These are phyloP conservation scores for Malassezia obtusa DNA, from an alignment of 1,284 basidiomycete species.

Conservation along the genomic window DNA sequence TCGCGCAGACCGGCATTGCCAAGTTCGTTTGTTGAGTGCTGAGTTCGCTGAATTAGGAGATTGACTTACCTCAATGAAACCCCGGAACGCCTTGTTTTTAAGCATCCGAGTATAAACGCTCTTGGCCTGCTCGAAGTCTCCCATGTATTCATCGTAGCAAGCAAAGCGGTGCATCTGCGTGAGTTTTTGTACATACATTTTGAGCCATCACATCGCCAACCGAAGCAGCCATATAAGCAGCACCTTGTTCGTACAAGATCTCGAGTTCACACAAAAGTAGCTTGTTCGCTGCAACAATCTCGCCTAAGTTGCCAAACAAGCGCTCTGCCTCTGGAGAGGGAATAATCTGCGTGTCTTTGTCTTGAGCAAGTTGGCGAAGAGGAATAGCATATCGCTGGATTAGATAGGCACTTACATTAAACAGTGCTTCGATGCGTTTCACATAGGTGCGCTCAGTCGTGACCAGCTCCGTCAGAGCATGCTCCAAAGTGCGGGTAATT, in stretches of 20 bases:
- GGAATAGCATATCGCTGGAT: constrained; percentile 66
- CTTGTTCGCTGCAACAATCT: constrained; percentile 73
- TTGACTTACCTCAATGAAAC: constrained; percentile 50
- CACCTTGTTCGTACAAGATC: constrained; percentile 53
- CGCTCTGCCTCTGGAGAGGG: constrained; percentile 81
- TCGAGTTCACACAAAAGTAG: constrained; percentile 77
- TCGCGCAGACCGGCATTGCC: constrained; percentile 71
- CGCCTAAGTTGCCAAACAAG: constrained; percentile 86
- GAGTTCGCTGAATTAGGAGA: constrained; percentile 56
- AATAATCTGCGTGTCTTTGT: constrained; percentile 74
- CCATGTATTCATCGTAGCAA: constrained; percentile 79
- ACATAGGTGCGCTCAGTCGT: constrained; percentile 46
- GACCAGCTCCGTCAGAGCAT: constrained; percentile 31
- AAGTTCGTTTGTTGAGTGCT: constrained; percentile 71
- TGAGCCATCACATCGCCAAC: constrained; percentile 75
- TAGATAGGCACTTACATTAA: constrained; percentile 3
- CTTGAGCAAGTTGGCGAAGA: constrained; percentile 69
- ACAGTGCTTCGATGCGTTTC: constrained; percentile 34
- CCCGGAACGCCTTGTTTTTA: constrained; percentile 66
- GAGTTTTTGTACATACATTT: constrained; percentile 52
- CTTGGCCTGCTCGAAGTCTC: constrained; percentile 86
- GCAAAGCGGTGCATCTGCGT: constrained; percentile 56
- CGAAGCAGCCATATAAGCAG: constrained; percentile 53
- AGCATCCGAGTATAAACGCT: constrained; percentile 73
- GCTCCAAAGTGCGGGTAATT: constrained; percentile 7